Conservation (phyloP, 768 basidiomycete species). For the Clavulina sp. region DNA sequence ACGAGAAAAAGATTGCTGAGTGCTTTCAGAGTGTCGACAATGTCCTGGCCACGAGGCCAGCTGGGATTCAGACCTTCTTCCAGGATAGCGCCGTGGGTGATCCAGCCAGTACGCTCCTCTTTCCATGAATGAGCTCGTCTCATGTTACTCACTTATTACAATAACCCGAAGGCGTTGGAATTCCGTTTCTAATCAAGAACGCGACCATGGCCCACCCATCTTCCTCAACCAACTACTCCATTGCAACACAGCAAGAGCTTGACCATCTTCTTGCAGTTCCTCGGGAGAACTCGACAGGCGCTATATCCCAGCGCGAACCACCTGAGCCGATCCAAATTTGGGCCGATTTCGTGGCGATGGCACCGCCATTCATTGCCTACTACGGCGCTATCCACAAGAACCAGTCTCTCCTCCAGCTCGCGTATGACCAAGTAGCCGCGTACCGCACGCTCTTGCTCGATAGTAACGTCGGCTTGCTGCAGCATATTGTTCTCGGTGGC, state of each 20-base stretch:
- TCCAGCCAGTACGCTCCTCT: constrained; percentile 33
- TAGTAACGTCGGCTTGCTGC: constrained; percentile 40
- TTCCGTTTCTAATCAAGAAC: constrained; percentile 44
- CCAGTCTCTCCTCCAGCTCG: constrained; percentile 31
- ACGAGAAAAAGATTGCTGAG: neutral
- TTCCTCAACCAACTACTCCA: too few species aligned
- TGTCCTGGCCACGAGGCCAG: neutral
- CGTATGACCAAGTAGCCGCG: constrained; percentile 52
- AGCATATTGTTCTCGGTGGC: constrained; percentile 49
- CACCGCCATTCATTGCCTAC: constrained; percentile 73
- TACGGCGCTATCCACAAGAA: constrained; percentile 30
- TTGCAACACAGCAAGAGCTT: constrained; percentile 39
- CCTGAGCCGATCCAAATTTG: constrained; percentile 57
- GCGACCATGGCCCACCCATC: constrained; percentile 23
- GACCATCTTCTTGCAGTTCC: constrained; percentile 38
- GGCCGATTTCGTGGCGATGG: constrained; percentile 74
- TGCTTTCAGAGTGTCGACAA: neutral
- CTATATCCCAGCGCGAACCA: constrained; percentile 62
- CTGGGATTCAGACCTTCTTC: too few species aligned
- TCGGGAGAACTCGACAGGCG: constrained; percentile 53
- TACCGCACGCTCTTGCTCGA: constrained; percentile 55
- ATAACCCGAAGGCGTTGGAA: constrained; percentile 33
- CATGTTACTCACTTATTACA: too few species aligned
- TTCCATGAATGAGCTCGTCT: neutral
- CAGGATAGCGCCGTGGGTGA: constrained; percentile 36